Percentiles rank a stretch among this genome's conserved stretches.
These are phyloP conservation scores for Russula abietina DNA, from an alignment of 768 basidiomycete genomes.

Conservation along the genomic window DNA sequence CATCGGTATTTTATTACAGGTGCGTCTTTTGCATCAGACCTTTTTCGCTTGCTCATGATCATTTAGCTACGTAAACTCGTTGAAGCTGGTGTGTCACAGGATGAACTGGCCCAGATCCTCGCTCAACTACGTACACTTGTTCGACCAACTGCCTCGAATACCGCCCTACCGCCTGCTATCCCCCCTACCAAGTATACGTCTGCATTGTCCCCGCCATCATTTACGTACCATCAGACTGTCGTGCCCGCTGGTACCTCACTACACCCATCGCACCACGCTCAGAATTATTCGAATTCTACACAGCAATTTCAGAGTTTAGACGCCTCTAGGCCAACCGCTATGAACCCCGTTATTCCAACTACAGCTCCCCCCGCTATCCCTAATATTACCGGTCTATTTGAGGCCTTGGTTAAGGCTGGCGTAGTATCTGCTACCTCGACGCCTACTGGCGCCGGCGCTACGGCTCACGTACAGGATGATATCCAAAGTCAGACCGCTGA, in stretches of 20 bases:
- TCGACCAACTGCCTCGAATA: constrained; percentile 31
- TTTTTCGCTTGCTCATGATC: constrained; percentile 10
- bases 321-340: constrained; percentile 21
- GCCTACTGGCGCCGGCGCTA: constrained; percentile 44
- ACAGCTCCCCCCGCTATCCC: constrained; percentile 19
- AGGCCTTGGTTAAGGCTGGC: constrained; percentile 73
- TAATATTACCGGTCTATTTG: constrained; percentile 53
- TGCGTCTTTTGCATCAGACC: constrained; percentile 33
- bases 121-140: constrained; percentile 59
- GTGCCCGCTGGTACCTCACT: constrained; percentile 26
- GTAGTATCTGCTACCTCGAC: constrained; percentile 55
- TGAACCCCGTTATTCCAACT: constrained; percentile 27
- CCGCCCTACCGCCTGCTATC: constrained; percentile 18
- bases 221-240: constrained; percentile 31
- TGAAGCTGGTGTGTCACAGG: constrained; percentile 73
- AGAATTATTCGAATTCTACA: constrained; percentile 10
- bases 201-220: constrained; percentile 21
- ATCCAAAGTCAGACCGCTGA: constrained; percentile 32
- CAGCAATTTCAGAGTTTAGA: constrained; percentile 12
- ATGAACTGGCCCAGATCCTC: constrained; percentile 72
- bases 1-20: constrained; percentile 75
- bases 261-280: constrained; percentile 15
- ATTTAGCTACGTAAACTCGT: constrained; percentile 65
- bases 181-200: constrained; percentile 18
- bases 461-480: constrained; percentile 24